Percentiles rank a stretch among this genome's conserved stretches.
Evolutionary conservation across 2,329 filamentous ascomycete species (phyloP).

Genomic region (Tricladium varicosporioides): DNA sequence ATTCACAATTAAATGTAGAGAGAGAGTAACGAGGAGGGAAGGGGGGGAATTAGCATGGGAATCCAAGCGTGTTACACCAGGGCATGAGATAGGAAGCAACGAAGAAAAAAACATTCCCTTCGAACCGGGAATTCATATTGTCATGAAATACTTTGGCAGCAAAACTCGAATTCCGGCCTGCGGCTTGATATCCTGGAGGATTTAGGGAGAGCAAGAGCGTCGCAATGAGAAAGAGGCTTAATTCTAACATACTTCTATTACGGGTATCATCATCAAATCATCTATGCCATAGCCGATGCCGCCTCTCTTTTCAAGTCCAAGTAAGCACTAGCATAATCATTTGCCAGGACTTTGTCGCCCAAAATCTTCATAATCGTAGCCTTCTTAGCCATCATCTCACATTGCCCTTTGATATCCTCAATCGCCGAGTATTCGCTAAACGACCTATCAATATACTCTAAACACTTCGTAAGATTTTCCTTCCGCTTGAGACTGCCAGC

Average conservation of each 20-base stretch:
- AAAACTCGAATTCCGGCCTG: no score
- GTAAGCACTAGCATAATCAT: constrained; percentile 54
- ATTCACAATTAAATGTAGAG: no score
- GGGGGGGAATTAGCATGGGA: no score
- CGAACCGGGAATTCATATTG: no score
- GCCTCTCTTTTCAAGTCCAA: constrained; percentile 46
- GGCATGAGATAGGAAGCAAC: no score
- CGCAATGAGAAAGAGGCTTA: not conserved
- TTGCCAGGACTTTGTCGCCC: constrained; percentile 53
- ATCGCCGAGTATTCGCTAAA: constrained; percentile 52
- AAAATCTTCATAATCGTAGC: constrained; percentile 59
- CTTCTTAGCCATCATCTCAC: constrained; percentile 65
- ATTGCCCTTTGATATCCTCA: constrained; percentile 57
- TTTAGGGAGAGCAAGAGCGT: no score
- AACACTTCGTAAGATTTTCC: constrained; percentile 44
- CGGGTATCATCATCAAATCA: constrained; percentile 25
- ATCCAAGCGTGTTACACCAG: no score
- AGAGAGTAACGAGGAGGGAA: no score
- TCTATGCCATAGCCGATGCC: constrained; percentile 17
- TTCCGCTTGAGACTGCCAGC: constrained; percentile 39
- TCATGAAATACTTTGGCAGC: no score
- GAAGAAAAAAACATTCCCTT: no score
- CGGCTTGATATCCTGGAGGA: no score
- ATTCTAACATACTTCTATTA: constrained; percentile 8
- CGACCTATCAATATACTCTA: constrained; percentile 30